Evolutionary conservation across 2,329 filamentous ascomycete genomes (phyloP), one percentile per base, ranked within the genome.

Genomic region (Xylariaceae sp.): DNA sequence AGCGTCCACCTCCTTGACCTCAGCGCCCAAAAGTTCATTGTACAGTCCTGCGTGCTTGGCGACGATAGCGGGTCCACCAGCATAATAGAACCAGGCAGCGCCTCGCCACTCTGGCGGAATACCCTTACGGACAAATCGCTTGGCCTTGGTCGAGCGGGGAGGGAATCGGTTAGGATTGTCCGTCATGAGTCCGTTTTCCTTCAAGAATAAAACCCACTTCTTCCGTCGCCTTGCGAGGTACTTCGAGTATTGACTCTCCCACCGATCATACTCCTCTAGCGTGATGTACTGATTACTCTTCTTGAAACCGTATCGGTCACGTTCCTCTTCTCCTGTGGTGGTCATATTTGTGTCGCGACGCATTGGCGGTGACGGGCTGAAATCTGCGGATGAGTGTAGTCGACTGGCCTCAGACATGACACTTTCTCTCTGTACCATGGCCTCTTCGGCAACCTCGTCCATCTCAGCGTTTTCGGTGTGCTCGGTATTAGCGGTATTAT

Each of bases 21-120:
- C 76, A 61, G 83, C 80, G 57, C 82, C 77, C 37, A 94, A 78
- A 45, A 95, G 77, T 55, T 85, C 80, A 55, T 86, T 82, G 71
- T 97, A 97, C 13, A 93, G 77, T 1, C 90, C 90, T 4, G 85
- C 82, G 67, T 95, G 84, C 69, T 90, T 88, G 55, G 85, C 83
- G 61, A 96, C 73, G 65, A 91, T 88, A 51, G 87, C 85, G 23
- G 91, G 91, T 1, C 93, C 93, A 17, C 91, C 91, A 9, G 92
- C 91, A 72, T 97, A 97, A 76, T 89, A 97, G 73, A 96, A 97
- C 93, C 93, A 97, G 51, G 93, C 93, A 4, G 90, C 88, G n/a
- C 93, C 93, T 69, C 93, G 85, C 86, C 92, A 96, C 65, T 96
- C 91, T 0, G 92, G 90, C 2, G 93, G 93, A 53, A 97, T 93